Base-by-base conservation (phyloP, 2,329 filamentous ascomycete genomes). In the Diaporthe sp. region DNA sequence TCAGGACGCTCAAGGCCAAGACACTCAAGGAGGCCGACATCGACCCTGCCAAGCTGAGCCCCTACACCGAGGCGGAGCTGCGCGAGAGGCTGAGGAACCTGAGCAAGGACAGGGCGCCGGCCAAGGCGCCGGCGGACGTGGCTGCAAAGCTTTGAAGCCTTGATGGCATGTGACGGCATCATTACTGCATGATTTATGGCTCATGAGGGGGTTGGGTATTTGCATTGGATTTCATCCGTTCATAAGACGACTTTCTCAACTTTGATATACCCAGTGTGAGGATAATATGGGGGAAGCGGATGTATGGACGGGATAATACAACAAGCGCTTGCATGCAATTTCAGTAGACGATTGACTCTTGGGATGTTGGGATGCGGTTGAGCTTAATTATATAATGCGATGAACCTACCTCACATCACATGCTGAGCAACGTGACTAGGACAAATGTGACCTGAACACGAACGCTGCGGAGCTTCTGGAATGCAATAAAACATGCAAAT, bases 11-110 rank as follows among this genome's bases (percentile, higher is more conserved):
- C 72, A 85, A 84, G 78, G 87, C 89, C 8, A 89, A 85, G 83
- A 89, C 86, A 3, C 78, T 90, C 58, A 80, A 87, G 76, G 89
- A 91, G 80, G 81, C 80, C 33, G 79, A 81, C 25, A 79, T 89
- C n/a, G 81, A 85, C 28, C 85, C 88, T 52, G 82, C 82, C 22
- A 78, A 77, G 35, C 76, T 92, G 76, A 84, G 82, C 72, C 81
- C 83, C n/a, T 85, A 85, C 57, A 83, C 80, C 1, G 84, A 86
- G 25, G 85, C 85, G 33, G 84, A 87, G 55, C 82, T 90, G 28
- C 80, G 81, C 73, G 79, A 82, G 69, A 80, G 85, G 74, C 82
- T 89, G 54, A 78, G 77, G 35, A 77, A 78, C 73, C 77, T 80
- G 72, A 77, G 83, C 40, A 79, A 76, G 42, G 75, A 73, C 75